A percentile compares a stretch with the other conserved stretches of the same genome.
phyloP scores from a whole-genome alignment of 495 filamentous ascomycete species.

The Usnea hakonensis region DNA sequence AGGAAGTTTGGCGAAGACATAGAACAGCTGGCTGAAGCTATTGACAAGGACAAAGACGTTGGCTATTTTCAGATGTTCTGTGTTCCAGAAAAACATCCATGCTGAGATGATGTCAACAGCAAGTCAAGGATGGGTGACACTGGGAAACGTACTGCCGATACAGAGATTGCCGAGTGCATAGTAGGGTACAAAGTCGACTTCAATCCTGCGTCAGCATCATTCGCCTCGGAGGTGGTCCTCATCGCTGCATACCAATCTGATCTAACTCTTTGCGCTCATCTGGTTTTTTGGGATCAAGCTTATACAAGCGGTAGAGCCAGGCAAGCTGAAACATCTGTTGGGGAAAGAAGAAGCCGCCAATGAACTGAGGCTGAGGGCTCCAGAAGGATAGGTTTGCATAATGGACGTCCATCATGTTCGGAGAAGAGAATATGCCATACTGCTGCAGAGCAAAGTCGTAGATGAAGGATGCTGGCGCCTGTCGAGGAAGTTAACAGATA shows the following conservation, averaged over 20 bases:
- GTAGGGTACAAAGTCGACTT: constrained; percentile 37
- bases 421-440: constrained; percentile 39
- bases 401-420: constrained; percentile 46
- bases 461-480: constrained; percentile 40
- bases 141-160: constrained; percentile 32
- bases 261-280: constrained; percentile 28
- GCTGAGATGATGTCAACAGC: constrained; percentile 8
- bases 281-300: constrained; percentile 31
- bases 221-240: not conserved
- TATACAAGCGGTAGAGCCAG: constrained; percentile 44
- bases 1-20: constrained; percentile 35
- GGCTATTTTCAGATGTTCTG: constrained; percentile 33
- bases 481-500: not conserved
- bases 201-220: constrained; percentile 25
- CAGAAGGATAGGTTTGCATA: constrained; percentile 45
- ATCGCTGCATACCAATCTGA: constrained; percentile 9
- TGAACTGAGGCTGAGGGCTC: constrained; percentile 45
- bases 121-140: not conserved
- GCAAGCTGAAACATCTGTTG: constrained; percentile 46
- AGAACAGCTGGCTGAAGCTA: constrained; percentile 42
- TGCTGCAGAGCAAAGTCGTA: constrained; percentile 42
- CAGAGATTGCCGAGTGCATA: constrained; percentile 45
- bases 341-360: constrained; percentile 47
- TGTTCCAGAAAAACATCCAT: constrained; percentile 54
- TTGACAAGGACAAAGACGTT: constrained; percentile 46